Evolutionary conservation across 2,329 filamentous ascomycete species (phyloP), one percentile per base, ranked within the genome.

Genomic region (Penicillium corylophilum): DNA sequence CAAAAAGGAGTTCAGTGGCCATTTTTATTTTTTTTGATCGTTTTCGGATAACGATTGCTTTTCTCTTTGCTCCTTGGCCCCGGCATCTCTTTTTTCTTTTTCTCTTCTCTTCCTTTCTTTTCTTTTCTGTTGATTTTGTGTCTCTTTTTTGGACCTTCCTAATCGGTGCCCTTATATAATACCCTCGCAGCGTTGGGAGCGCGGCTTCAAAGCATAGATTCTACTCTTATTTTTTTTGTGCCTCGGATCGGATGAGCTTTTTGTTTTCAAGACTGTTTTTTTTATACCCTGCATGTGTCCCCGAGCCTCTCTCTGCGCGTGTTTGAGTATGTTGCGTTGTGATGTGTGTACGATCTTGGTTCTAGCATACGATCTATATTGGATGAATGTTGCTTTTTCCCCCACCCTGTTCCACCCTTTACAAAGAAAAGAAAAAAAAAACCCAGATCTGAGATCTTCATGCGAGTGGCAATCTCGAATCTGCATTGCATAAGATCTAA

Each of bases 1-100:
- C 62, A 56, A 60, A 57, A 59, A 54, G 60, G 57, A 57, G 66
- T 70, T 69, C 48, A 51, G 57, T 57, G 62, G 51, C 50, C 54
- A 56, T 54, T 63, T 44, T 48, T 49, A 35, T 15, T 18, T 43
- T 35, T 47, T 44, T 44, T 20, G 26, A 31, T 42, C 33, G 15
- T 41, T 23, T 48, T 24, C 28, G 16, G 38, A 23, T 31, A 31
- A 28, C 15, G 31, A 38, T 20, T 20, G 20, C 46, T 45, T 28
- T 50, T 48, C 43, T 44, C 23, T 41, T 41, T 38, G 24, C 33
- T 47, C 45, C 45, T 35, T 48, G 51, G 44, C 44, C 42, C 43
- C 23, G 26, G 33, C 41, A 28, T 43, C 24, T 44, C 13, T 43
- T 41, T 36, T 33, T 40, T 42, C 43, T 46, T 20, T 36, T 39